Evolutionary conservation across 2,329 filamentous ascomycete genomes (phyloP).

Genomic region (Aphanocladium album): DNA sequence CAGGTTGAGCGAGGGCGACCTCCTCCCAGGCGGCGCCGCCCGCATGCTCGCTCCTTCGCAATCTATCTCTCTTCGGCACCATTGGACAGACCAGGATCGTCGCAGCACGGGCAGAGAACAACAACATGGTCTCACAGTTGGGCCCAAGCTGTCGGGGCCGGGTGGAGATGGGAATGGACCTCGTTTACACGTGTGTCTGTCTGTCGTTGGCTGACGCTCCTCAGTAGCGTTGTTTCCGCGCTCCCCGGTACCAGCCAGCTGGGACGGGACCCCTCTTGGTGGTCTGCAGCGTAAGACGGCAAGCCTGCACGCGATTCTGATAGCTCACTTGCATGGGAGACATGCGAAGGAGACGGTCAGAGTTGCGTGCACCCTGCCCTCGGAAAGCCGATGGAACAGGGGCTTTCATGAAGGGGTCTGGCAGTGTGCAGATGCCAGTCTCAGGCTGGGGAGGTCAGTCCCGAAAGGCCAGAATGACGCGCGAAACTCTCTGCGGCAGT

Average conservation of each 20-base stretch:
- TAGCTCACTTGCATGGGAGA: background rate
- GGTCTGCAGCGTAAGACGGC: background rate
- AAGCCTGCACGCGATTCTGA: background rate
- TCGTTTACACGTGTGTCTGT: background rate
- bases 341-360: background rate
- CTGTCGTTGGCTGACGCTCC: background rate
- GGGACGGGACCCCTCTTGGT: background rate
- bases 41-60: background rate
- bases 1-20: background rate
- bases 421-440: background rate
- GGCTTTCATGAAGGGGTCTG: background rate
- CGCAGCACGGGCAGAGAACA: background rate
- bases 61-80: background rate
- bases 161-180: background rate
- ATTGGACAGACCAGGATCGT: too few relatives aligned
- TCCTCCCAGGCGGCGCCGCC: too few relatives aligned
- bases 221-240: constrained; percentile 3
- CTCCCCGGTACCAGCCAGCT: background rate
- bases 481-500: too few relatives aligned
- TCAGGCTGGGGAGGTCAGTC: too few relatives aligned
- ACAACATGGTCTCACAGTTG: background rate
- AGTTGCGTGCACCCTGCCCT: background rate
- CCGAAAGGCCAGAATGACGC: too few relatives aligned
- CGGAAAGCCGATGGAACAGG: too few relatives aligned
- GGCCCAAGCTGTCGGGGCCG: background rate